phyloP scores from a whole-genome alignment of 1,284 basidiomycete species.

The Heimioporus retisporus region DNA sequence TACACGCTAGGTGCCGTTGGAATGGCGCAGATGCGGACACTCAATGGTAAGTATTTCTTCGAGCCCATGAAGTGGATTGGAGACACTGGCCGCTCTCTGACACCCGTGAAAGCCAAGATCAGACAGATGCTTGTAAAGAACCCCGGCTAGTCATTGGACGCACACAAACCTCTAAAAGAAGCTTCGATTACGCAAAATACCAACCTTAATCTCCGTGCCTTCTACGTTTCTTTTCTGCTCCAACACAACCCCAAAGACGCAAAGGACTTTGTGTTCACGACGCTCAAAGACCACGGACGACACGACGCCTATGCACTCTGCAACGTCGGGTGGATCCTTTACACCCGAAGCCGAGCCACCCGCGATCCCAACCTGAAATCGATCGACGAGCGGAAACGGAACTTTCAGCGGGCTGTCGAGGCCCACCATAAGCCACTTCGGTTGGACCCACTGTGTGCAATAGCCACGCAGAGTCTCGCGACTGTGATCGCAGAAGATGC shows the following conservation, averaged over 20 bases:
- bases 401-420: conserved; percentile 87
- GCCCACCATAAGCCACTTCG: conserved; percentile 92
- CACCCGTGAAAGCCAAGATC: neutral
- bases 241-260: conserved; percentile 79
- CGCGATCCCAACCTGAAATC: too few species aligned
- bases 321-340: too few species aligned
- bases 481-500: conserved; percentile 94
- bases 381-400: conserved; percentile 71
- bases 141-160: conserved; percentile 79
- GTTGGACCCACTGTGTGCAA: conserved; percentile 85
- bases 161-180: conserved; percentile 91
- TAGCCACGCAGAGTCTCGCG: conserved; percentile 94
- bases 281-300: conserved; percentile 87
- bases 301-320: conserved; percentile 34
- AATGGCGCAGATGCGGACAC: conserved; percentile 87
- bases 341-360: too few species aligned
- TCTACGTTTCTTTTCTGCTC: conserved; percentile 91
- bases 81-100: conserved; percentile 9
- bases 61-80: neutral
- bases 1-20: conserved; percentile 86
- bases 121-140: conserved; percentile 76
- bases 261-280: conserved; percentile 87
- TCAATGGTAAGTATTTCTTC: conserved; percentile 65
- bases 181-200: conserved; percentile 75
- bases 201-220: conserved; percentile 86